These are phyloP conservation scores for Actinomortierella ambigua DNA, from an alignment of 371 early-diverging fungal species.

Conservation along the genomic window DNA sequence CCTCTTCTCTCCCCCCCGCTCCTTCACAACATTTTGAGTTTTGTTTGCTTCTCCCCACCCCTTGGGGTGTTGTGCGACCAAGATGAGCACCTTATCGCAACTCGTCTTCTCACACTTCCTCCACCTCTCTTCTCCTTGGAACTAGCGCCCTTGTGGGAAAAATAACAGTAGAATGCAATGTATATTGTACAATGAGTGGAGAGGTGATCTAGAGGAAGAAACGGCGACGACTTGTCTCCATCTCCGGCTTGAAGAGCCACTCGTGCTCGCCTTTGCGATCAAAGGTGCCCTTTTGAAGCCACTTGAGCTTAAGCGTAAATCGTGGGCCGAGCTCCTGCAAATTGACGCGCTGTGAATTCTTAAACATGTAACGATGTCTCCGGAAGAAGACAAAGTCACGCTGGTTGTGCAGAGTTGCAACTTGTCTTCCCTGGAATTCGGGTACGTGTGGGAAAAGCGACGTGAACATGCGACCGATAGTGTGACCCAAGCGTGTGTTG, in stretches of 20 bases:
- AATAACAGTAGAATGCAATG: constrained; percentile 2
- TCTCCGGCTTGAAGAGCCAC: constrained; percentile 91
- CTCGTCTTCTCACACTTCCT: not conserved
- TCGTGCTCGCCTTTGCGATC: constrained; percentile 93
- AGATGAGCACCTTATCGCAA: not conserved
- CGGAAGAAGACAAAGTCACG: constrained; percentile 99
- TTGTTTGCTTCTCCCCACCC: too few relatives aligned
- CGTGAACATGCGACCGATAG: constrained; percentile 96
- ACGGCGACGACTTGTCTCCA: constrained; percentile 85
- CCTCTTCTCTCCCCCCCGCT: too few relatives aligned
- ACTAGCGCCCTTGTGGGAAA: not conserved
- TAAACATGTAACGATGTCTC: constrained; percentile 94
- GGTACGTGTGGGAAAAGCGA: constrained; percentile 96
- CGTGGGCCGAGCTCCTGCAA: constrained; percentile 97
- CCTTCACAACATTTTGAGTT: too few relatives aligned
- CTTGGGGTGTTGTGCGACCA: not conserved
- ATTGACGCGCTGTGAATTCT: constrained; percentile 85
- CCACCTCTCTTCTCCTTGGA: not conserved
- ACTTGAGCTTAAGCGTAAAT: constrained; percentile 93
- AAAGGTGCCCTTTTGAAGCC: constrained; percentile 94
- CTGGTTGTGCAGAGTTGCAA: constrained; percentile 97
- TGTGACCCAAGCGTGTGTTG: constrained; percentile 95
- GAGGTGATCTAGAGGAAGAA: constrained; percentile 71
- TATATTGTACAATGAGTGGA: not conserved
- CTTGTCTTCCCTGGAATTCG: constrained; percentile 95